A percentile compares a stretch with the other conserved stretches of the same genome.
Conservation (phyloP, 495 filamentous ascomycete species). For the Parachaetomium inaequale region DNA sequence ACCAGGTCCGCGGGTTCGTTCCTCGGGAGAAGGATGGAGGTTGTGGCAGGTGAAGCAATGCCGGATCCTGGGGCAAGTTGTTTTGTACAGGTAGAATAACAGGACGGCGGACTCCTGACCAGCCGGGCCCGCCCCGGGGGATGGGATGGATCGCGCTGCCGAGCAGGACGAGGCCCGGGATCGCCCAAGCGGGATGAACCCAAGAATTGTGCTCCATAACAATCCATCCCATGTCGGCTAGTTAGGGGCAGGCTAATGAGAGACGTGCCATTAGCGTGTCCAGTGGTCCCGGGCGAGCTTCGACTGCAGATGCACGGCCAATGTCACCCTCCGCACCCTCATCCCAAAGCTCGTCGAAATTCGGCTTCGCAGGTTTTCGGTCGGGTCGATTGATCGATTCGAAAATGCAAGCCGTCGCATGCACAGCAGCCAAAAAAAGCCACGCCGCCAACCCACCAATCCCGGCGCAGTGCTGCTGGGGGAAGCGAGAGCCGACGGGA, state of each 20-base stretch:
- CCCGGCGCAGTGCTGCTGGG: too few relatives aligned
- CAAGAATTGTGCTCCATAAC: too few relatives aligned
- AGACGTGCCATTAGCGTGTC: not conserved
- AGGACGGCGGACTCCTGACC: not conserved
- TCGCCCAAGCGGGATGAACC: too few relatives aligned
- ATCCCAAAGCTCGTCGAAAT: too few relatives aligned
- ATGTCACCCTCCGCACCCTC: not conserved
- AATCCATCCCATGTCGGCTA: slow-evolving; percentile 3
- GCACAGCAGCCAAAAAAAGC: too few relatives aligned
- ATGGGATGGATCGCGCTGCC: not conserved
- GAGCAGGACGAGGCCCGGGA: too few relatives aligned
- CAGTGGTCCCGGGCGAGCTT: too few relatives aligned
- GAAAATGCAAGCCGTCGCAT: too few relatives aligned
- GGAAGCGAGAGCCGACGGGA: not conserved
- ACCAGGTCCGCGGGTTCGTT: not conserved
- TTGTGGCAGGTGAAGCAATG: not conserved
- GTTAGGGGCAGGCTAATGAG: not conserved
- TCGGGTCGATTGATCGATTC: too few relatives aligned
- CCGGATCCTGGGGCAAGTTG: not conserved
- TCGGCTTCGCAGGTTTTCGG: too few relatives aligned
- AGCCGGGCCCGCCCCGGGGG: not conserved
- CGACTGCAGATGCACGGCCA: not conserved
- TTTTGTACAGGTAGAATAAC: not conserved
- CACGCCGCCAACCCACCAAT: too few relatives aligned
- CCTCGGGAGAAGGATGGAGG: not conserved